Evolutionary conservation across 129 eudicot genomes (phyloP).

Genomic region (Erigeron canadensis): DNA sequence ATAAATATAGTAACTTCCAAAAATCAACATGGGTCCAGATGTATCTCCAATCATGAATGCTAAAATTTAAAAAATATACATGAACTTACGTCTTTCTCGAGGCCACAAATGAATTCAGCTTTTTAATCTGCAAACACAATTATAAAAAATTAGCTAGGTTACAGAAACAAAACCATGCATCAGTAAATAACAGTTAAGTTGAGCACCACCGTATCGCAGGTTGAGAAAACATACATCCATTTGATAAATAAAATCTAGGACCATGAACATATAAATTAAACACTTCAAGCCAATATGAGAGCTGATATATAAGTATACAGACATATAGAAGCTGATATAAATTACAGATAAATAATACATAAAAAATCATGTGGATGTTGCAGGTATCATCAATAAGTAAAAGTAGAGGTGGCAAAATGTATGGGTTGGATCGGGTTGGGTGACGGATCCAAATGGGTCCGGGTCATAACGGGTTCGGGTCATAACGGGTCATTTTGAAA

Average conservation of each 20-base stretch:
- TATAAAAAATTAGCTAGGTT: not conserved
- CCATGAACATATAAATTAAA: not conserved
- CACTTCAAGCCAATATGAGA: not conserved
- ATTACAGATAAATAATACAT: not conserved
- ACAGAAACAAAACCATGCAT: not conserved
- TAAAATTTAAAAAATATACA: conserved; percentile 4
- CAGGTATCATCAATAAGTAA: not conserved
- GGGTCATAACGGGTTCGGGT: no score
- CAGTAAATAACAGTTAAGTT: not conserved
- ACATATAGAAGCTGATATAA: not conserved
- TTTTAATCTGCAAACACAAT: conserved; percentile 88
- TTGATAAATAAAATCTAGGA: not conserved
- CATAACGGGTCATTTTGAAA: no score
- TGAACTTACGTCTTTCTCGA: conserved; percentile 92
- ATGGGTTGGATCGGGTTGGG: no score
- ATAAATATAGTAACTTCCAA: no score
- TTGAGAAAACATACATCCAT: not conserved
- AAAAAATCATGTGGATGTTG: not conserved
- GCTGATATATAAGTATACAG: not conserved
- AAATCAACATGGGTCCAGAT: not conserved
- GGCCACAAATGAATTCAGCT: conserved; percentile 91
- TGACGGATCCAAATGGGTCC: no score
- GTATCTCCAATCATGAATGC: not conserved
- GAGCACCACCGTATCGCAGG: no score
- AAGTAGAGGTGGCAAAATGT: no score